These are phyloP conservation scores for Solanum arcanum DNA, from an alignment of 257 asterid species.

Conservation along the genomic window DNA sequence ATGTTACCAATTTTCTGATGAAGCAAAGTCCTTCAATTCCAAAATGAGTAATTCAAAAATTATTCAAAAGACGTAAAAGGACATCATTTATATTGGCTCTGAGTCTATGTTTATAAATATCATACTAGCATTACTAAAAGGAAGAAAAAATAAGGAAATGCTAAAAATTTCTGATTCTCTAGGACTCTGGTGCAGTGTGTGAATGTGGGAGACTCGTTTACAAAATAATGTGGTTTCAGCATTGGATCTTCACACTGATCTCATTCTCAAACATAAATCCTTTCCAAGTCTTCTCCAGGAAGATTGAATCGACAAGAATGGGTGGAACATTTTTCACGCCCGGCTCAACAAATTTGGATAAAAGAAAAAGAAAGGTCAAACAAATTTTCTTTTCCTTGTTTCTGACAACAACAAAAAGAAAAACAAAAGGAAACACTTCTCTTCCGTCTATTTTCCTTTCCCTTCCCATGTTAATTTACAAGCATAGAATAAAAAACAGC, in stretches of 20 bases:
- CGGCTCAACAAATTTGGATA: background rate
- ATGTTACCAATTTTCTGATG: background rate
- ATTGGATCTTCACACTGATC: background rate
- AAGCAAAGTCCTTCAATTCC: background rate
- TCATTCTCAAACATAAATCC: background rate
- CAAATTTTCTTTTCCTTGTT: background rate
- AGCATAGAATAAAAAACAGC: background rate
- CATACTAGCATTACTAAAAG: background rate
- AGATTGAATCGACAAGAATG: background rate
- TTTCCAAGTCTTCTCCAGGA: background rate
- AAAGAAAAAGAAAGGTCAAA: background rate
- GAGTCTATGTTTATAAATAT: background rate
- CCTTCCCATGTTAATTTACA: background rate
- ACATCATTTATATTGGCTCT: background rate
- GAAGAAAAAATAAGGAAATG: background rate
- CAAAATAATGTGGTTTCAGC: background rate
- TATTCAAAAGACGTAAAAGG: background rate
- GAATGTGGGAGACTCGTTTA: background rate
- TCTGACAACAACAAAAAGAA: background rate
- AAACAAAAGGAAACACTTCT: background rate
- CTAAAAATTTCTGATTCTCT: background rate
- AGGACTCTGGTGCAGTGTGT: background rate
- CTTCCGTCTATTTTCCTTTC: background rate
- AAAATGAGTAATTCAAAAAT: background rate
- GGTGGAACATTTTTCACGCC: background rate